These are phyloP conservation scores for Claviceps fusiformis DNA, from an alignment of 2,329 filamentous ascomycete species.

Conservation along the genomic window DNA sequence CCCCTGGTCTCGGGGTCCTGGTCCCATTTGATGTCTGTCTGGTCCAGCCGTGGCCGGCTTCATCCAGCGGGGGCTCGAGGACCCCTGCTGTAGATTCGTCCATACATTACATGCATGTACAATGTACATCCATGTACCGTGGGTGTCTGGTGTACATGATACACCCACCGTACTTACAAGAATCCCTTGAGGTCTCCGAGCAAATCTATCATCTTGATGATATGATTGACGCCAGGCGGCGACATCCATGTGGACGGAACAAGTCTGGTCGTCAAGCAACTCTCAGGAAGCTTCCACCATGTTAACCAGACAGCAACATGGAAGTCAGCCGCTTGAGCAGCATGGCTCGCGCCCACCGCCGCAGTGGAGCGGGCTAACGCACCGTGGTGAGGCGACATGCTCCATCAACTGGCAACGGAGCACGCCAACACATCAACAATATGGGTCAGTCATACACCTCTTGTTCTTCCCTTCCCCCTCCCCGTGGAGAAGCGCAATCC, in stretches of 20 bases:
- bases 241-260: background rate
- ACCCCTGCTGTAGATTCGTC: background rate
- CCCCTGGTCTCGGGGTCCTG: background rate
- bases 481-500: conserved; percentile 26
- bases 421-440: conserved; percentile 77
- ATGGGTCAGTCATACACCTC: conserved; percentile 45
- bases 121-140: background rate
- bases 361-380: conserved; percentile 51
- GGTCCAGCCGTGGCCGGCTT: background rate
- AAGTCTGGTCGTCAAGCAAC: background rate
- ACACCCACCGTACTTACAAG: background rate
- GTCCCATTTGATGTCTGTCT: background rate
- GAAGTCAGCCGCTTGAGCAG: background rate
- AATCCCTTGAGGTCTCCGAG: background rate
- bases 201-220: background rate
- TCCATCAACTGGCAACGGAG: conserved; percentile 64
- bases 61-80: background rate
- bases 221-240: background rate
- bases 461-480: background rate
- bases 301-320: no score
- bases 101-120: background rate
- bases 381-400: conserved; percentile 31
- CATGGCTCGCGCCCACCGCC: conserved; percentile 14
- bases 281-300: background rate
- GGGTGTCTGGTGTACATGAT: background rate